Evolutionary conservation across 2,329 filamentous ascomycete species (phyloP), one percentile per base, ranked within the genome.

Genomic region (Diaporthe sp.): DNA sequence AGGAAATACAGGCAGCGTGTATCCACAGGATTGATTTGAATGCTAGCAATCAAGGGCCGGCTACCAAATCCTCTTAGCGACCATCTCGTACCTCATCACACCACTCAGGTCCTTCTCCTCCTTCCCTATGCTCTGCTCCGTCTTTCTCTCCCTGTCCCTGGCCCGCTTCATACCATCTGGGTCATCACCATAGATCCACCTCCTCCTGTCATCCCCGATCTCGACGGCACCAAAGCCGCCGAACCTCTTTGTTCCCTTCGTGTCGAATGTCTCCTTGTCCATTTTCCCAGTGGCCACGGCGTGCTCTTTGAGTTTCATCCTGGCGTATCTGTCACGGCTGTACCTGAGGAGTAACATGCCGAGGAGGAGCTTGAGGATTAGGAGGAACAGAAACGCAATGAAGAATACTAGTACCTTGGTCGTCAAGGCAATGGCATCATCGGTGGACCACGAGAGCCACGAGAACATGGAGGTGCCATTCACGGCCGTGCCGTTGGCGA

Each of bases 41-140:
- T 31, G n/a, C 31, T 28, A 22, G 46, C 9, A 42, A 42, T 5
- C 13, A 28, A 31, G 8, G 13, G 1, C 4, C 5, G 13, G 28
- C 79, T 84, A 98, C 97, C 97, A 99, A 80, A 99, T 99, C 82
- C 97, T 90, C 89, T 98, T 98, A 0, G 95, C 95, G 80, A 95
- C 93, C 97, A 98, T 98, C 82, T 95, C 95, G 86, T 98, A 99
- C 80, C 97, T 89, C 79, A 89, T 91, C 77, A 92, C 95, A 82
- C 86, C 91, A 81, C 89, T 94, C 84, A 91, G 91, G 82, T 90
- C 91, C 71, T 90, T 89, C 73, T 88, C 88, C 71, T 86, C 86
- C 31, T 75, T 84, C 86, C 34, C 88, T 88, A 78, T 90, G 92
- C 78, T 91, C 90, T 62, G 42, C 77, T 90, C 90, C 9, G 89